Evolutionary conservation across 352 stramenopile genomes (phyloP), one percentile per base, ranked within the genome.

Genomic region (Globisporangium uncinulatum): DNA sequence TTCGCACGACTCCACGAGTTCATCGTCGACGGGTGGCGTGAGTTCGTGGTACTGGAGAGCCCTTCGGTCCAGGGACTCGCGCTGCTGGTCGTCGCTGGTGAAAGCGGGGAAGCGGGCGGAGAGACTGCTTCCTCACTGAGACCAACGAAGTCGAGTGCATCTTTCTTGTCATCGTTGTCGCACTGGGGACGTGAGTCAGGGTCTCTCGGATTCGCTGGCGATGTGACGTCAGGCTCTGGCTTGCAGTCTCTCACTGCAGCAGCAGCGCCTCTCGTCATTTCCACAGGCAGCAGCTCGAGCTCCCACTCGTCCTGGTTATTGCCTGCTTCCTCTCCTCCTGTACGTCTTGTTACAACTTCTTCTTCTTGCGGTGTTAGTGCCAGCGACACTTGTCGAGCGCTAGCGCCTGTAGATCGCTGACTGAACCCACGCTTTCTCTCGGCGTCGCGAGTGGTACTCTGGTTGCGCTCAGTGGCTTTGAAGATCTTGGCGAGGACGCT

Each of bases 401-500:
- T 4, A 29, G 24, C 24, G 24, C 24, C 4, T 29, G 24, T 29
- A 4, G 24, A 29, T 29, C 24, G 24, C 24, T 4, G 24, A 29
- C 24, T 29, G 24, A 29, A 29, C 24, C 24, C 24, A 29, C 24
- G 24, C 24, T 29, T 29, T 13, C 15, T 14, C 39, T 7, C n/a
- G 39, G 39, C 39, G 14, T 44, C 39, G 31, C 43, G 53, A 8
- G 46, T 52, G 29, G 69, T 44, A 11, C 61, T 66, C 48, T 89
- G 77, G 43, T 90, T 90, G 24, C 74, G 70, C 56, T 90, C 79
- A 0, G 76, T 88, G 41, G 70, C 61, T 56, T 87, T 86, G 64
- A 87, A 90, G 49, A 88, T 91, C 49, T 86, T 85, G 19, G 68
- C 77, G 21, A 91, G 42, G 31, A 89, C 77, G 24, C 75, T 74